Evolutionary conservation across 1,284 basidiomycete genomes (phyloP), one percentile per base, ranked within the genome.

Genomic region (Ceratobasidium sp.): DNA sequence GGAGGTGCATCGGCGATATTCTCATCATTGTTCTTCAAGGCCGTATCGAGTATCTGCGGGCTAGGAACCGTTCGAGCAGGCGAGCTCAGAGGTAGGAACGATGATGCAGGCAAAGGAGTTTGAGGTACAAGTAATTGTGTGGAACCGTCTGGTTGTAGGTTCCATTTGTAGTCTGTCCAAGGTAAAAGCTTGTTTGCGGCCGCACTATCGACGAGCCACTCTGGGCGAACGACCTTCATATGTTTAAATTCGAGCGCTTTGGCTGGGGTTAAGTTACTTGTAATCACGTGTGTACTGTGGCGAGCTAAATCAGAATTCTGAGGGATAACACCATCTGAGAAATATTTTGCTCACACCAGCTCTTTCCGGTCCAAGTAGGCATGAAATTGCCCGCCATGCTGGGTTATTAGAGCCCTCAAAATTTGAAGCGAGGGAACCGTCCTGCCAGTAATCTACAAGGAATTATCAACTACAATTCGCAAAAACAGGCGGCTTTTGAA

Each of bases 401-500:
- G 86, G 2, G 97, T 84, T 49, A 99, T 91, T 74, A 98, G 86
- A 79, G 91, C 87, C 3, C 94, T 89, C 0, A 99, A 85, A 67
- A 95, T 94, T 81, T 95, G 93, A 69, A 96, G 90, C 3, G 96
- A 95, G 6, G 97, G 96, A 35, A 89, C 87, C 0, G 96, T 98
- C 85, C 91, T 94, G 0, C 97, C 97, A 81, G 98, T 98, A 79
- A 97, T 92, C 94, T 95, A 78, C n/a, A 45, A 68, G 17, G 33
- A 13, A 37, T 8, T 28, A 60, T 54, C 13, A 60, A 54, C 15
- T 13, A 47, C 35, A 42, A 23, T 28, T 39, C 26, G 42, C 51
- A 28, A 26, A 39, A 2, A 26, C 31, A 56, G 3, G 15, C 11
- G 26, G 17, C 2, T 17, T 4, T 6, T 11, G 23, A 68, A 58